phyloP scores from a whole-genome alignment of 306 rosid species.

The Cyclanthera cordifolia region DNA sequence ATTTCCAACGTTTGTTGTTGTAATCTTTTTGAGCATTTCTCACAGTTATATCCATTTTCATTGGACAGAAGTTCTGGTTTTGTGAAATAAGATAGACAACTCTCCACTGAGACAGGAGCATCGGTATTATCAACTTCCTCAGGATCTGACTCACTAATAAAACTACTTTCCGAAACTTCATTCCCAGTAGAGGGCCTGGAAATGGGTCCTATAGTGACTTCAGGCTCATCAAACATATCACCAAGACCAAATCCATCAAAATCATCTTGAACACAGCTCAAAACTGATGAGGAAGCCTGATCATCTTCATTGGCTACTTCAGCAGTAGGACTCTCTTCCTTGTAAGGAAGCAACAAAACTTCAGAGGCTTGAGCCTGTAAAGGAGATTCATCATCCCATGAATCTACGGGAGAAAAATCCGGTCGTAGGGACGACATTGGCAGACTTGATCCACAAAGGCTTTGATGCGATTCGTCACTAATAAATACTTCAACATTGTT shows the following conservation, averaged over 20 bases:
- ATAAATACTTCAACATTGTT: slow-evolving; percentile 18
- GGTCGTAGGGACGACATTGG: slow-evolving; percentile 24
- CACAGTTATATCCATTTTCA: slow-evolving; percentile 94
- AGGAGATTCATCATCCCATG: slow-evolving; percentile 64
- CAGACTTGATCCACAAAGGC: slow-evolving; percentile 28
- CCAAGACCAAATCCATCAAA: slow-evolving; percentile 79
- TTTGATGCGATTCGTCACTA: slow-evolving; percentile 26
- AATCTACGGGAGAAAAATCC: slow-evolving; percentile 31
- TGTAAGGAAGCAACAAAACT: slow-evolving; percentile 68
- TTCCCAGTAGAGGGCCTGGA: slow-evolving; percentile 43
- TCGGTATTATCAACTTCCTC: slow-evolving; percentile 87
- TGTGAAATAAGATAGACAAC: slow-evolving; percentile 75
- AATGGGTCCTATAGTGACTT: slow-evolving; percentile 49
- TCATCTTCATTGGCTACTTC: slow-evolving; percentile 37
- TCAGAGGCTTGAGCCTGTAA: slow-evolving; percentile 59
- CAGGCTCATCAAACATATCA: slow-evolving; percentile 79
- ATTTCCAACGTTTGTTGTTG: slow-evolving; percentile 30
- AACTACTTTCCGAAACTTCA: slow-evolving; percentile 40
- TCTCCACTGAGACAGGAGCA: slow-evolving; percentile 83
- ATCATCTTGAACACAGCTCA: slow-evolving; percentile 50
- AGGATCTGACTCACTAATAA: slow-evolving; percentile 72
- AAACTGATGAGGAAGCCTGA: slow-evolving; percentile 44
- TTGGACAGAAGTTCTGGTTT: slow-evolving; percentile 82
- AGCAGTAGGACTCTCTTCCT: slow-evolving; percentile 38
- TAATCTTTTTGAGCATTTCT: slow-evolving; percentile 62